phyloP scores from a whole-genome alignment of 2,329 filamentous ascomycete species.

The Pseudogymnoascus sp. region DNA sequence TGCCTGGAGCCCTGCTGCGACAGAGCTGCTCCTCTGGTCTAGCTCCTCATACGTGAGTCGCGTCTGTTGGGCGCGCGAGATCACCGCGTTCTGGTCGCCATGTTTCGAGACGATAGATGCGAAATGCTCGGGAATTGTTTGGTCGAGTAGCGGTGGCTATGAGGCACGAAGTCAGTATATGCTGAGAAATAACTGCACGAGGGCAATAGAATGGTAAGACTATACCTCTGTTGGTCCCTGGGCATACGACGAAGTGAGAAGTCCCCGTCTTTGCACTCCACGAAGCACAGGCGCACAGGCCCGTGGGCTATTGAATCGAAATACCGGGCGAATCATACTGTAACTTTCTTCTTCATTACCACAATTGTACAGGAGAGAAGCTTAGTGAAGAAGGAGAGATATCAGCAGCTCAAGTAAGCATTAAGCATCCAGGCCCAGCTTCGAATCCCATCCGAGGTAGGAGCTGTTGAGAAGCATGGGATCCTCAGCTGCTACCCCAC shows the following conservation, averaged over 20 bases:
- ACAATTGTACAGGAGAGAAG: background rate
- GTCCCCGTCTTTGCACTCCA: background rate
- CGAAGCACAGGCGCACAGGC: background rate
- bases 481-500: background rate
- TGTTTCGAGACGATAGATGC: slow-evolving; percentile 54
- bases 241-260: background rate
- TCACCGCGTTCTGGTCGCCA: slow-evolving; percentile 58
- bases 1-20: slow-evolving; percentile 64
- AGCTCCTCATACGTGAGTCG: slow-evolving; percentile 68
- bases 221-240: slow-evolving; percentile 1
- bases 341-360: slow-evolving; percentile 1
- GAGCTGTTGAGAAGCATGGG: background rate
- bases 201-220: background rate
- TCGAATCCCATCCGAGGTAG: slow-evolving; percentile 2
- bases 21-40: slow-evolving; percentile 66
- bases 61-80: slow-evolving; percentile 44
- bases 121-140: slow-evolving; percentile 70
- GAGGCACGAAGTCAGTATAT: slow-evolving; percentile 9
- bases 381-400: background rate
- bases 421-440: slow-evolving; percentile 2
- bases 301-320: background rate
- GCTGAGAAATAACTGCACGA: background rate
- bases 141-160: slow-evolving; percentile 41
- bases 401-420: background rate
- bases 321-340: background rate